Evolutionary conservation across 2,329 filamentous ascomycete species (phyloP).

Genomic region (Rhinocladiella similis): DNA sequence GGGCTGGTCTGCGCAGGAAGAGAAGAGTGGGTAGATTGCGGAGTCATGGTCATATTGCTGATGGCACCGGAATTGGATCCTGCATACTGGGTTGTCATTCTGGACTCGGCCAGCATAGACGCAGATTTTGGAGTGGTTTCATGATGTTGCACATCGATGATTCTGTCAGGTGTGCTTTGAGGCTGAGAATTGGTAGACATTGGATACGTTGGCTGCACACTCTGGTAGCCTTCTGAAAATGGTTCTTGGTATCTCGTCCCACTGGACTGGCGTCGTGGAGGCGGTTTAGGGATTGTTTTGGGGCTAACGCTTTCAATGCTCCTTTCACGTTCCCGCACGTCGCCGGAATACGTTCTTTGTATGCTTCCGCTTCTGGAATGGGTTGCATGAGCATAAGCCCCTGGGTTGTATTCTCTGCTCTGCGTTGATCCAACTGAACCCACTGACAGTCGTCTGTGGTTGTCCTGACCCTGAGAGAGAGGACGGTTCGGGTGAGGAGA

Average conservation of each 20-base stretch:
- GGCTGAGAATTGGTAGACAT: constrained; percentile 4
- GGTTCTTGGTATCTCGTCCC: constrained; percentile 11
- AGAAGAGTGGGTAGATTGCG: constrained; percentile 20
- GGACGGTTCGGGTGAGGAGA: constrained; percentile 27
- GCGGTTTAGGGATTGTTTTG: constrained; percentile 30
- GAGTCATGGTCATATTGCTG: constrained; percentile 16
- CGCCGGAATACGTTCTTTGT: constrained; percentile 26
- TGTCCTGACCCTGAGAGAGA: constrained; percentile 29
- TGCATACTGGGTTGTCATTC: constrained; percentile 13
- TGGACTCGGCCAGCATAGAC: constrained; percentile 17
- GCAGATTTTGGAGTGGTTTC: constrained; percentile 20
- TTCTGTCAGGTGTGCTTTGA: constrained; percentile 17
- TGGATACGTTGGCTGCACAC: constrained; percentile 6
- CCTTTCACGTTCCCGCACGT: constrained; percentile 26
- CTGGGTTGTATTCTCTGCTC: constrained; percentile 23
- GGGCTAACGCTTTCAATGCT: constrained; percentile 31
- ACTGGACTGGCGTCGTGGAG: constrained; percentile 23
- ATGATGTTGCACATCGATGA: constrained; percentile 11
- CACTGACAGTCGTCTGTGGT: constrained; percentile 22
- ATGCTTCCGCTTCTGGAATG: constrained; percentile 24
- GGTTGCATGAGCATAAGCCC: constrained; percentile 7
- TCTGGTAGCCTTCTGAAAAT: constrained; percentile 8
- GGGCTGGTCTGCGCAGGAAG: constrained; percentile 19
- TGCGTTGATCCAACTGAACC: constrained; percentile 27
- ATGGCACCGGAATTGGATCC: constrained; percentile 17